Evolutionary conservation across 495 filamentous ascomycete genomes (phyloP).

Genomic region (Neurospora sp.): DNA sequence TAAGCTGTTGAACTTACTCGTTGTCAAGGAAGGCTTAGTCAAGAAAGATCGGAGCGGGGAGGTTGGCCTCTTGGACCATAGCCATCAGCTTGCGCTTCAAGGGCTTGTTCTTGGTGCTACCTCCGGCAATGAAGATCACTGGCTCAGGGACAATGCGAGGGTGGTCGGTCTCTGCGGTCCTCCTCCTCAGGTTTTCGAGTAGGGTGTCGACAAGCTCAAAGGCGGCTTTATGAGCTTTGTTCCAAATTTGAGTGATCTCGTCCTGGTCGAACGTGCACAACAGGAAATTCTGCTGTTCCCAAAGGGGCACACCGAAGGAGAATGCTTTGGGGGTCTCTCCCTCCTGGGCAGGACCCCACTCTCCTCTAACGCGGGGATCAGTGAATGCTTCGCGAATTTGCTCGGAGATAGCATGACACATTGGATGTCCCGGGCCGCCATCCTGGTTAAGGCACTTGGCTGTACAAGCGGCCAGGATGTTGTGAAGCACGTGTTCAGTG

Average conservation of each 20-base stretch:
- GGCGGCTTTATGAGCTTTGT: background rate
- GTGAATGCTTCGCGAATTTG: background rate
- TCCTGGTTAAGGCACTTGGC: background rate
- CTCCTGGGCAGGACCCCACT: background rate
- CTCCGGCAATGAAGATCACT: background rate
- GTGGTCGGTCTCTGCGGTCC: background rate
- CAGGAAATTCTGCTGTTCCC: background rate
- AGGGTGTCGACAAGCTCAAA: background rate
- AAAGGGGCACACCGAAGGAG: background rate
- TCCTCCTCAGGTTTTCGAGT: background rate
- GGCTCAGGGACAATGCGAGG: background rate
- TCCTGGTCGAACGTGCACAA: background rate
- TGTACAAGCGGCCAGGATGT: background rate
- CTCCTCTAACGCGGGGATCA: fast-evolving
- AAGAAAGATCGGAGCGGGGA: background rate
- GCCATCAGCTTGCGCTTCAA: background rate
- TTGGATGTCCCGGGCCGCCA: background rate
- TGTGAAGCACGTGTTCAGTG: background rate
- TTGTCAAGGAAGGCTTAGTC: background rate
- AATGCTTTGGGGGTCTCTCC: background rate
- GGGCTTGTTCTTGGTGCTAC: background rate
- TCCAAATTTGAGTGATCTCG: background rate
- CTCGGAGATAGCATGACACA: background rate
- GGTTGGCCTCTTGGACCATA: background rate
- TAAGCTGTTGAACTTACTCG: background rate